Percentiles rank a stretch among this genome's conserved stretches.
Conservation (phyloP, 768 basidiomycete genomes). For the Tricholoma saponaceum region DNA sequence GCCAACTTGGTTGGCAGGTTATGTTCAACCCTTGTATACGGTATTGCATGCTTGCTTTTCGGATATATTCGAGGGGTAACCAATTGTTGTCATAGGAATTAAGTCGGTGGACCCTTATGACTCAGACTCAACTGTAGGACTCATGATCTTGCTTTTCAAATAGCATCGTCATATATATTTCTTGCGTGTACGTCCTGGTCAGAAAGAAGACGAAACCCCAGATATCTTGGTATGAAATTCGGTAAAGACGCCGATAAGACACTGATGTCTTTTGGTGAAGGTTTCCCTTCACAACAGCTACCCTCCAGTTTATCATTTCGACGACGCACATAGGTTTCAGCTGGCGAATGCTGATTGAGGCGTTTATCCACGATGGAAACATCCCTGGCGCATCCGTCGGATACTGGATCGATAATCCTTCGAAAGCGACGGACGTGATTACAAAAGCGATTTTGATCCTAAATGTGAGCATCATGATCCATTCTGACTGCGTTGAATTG, state of each 20-base stretch:
- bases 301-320: conserved; percentile 12
- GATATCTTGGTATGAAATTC: background rate
- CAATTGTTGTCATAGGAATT: background rate
- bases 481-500: background rate
- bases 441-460: conserved; percentile 6
- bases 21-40: background rate
- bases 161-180: conserved; percentile 10
- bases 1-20: background rate
- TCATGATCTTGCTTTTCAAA: background rate
- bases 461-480: background rate
- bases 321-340: conserved; percentile 8
- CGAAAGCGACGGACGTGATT: background rate
- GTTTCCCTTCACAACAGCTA: conserved; percentile 7
- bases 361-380: conserved; percentile 1
- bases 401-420: conserved; percentile 1
- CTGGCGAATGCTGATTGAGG: conserved; percentile 8
- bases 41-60: background rate
- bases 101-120: background rate
- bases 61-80: background rate
- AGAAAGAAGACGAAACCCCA: background rate
- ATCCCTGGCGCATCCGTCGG: background rate
- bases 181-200: conserved; percentile 8
- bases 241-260: background rate
- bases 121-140: background rate
- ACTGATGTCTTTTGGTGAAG: conserved; percentile 1